Conservation (phyloP, 176 grass and related monocot species). For the Paspalum notatum region DNA sequence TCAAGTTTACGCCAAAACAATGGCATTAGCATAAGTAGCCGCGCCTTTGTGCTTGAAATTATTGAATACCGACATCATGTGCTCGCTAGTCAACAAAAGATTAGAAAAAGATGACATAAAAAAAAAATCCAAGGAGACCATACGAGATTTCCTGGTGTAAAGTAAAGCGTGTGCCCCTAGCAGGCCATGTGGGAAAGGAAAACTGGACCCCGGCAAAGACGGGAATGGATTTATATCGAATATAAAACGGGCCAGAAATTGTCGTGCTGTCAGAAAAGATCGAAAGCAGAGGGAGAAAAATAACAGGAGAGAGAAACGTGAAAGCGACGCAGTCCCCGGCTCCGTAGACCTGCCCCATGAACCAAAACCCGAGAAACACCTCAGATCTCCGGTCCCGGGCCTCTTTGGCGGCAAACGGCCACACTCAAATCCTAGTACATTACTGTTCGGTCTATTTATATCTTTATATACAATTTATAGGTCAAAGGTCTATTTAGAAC, state of each 20-base stretch:
- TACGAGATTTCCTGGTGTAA: constrained; percentile 18
- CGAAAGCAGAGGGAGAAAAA: constrained; percentile 45
- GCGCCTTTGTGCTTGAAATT: not conserved
- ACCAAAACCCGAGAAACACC: constrained; percentile 44
- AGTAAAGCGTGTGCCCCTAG: constrained; percentile 41
- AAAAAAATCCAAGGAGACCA: constrained; percentile 20
- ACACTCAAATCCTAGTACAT: not conserved
- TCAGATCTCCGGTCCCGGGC: not conserved
- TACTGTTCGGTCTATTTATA: too few species aligned
- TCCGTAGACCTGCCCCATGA: constrained; percentile 26
- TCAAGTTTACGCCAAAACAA: too few species aligned
- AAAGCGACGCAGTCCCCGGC: constrained; percentile 30
- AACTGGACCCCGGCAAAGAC: constrained; percentile 51
- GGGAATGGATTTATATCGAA: constrained; percentile 48
- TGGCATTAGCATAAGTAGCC: not conserved
- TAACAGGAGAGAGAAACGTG: constrained; percentile 51
- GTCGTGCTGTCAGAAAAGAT: constrained; percentile 49
- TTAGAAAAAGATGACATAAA: not conserved
- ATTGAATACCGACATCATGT: constrained; percentile 6
- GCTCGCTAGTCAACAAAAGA: constrained; percentile 34
- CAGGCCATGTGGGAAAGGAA: constrained; percentile 45
- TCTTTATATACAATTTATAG: too few species aligned
- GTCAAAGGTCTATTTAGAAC: too few species aligned
- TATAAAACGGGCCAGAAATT: constrained; percentile 45
- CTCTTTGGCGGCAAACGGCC: not conserved